A percentile compares a stretch with the other conserved stretches of the same genome.
Evolutionary conservation across 164 flowering plant genomes (phyloP).

Genomic region (Hamamelis virginiana): DNA sequence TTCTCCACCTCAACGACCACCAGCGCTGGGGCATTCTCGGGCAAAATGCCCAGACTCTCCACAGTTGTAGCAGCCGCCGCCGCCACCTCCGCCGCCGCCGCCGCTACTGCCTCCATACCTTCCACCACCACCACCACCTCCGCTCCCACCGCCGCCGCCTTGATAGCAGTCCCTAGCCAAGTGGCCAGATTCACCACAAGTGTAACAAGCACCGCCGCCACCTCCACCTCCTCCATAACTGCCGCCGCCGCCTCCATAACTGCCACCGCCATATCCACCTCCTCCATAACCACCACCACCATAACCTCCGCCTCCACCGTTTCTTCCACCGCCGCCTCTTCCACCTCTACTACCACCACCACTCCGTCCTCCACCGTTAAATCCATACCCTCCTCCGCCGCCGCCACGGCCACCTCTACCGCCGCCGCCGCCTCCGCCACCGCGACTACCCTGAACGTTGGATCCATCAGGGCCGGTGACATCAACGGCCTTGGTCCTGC

Average conservation of each 20-base stretch:
- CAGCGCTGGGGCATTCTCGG: constrained; percentile 45
- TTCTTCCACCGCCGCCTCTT: constrained; percentile 27
- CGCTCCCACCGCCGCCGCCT: constrained; percentile 30
- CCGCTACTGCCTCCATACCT: constrained; percentile 43
- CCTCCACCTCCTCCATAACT: constrained; percentile 26
- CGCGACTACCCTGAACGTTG: constrained; percentile 46
- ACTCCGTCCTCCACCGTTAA: constrained; percentile 31
- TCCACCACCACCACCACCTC: constrained; percentile 44
- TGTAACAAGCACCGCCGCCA: constrained; percentile 39
- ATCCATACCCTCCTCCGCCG: constrained; percentile 30
- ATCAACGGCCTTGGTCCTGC: constrained; percentile 81
- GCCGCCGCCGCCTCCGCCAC: constrained; percentile 32
- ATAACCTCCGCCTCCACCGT: constrained; percentile 32
- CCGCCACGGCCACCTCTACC: constrained; percentile 36
- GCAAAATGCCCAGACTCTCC: constrained; percentile 62
- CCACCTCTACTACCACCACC: constrained; percentile 36
- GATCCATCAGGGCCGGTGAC: constrained; percentile 77
- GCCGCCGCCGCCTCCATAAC: constrained; percentile 24
- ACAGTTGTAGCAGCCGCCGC: constrained; percentile 51
- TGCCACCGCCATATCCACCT: constrained; percentile 35
- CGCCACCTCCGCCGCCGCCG: constrained; percentile 42
- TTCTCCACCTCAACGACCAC: constrained; percentile 13
- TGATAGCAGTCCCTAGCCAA: constrained; percentile 44
- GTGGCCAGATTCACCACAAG: constrained; percentile 52
- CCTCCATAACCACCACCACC: constrained; percentile 37